Conservation (phyloP, 352 stramenopile genomes). For the Phytophthora meadii region DNA sequence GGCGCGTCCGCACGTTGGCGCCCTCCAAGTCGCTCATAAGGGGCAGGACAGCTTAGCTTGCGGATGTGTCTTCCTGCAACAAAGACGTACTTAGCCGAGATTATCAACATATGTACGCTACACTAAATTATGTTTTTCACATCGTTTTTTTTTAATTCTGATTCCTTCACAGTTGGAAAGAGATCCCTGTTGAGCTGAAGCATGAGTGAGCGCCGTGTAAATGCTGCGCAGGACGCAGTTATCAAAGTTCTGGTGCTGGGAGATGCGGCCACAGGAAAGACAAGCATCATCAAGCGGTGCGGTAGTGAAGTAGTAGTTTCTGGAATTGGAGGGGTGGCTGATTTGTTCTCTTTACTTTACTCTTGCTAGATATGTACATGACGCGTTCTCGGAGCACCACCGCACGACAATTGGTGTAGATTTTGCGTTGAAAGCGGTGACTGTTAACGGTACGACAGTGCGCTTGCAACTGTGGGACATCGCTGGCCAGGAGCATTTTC, state of each 20-base stretch:
- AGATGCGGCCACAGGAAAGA: slow-evolving; percentile 92
- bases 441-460: slow-evolving; percentile 86
- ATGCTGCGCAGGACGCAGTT: slow-evolving; percentile 86
- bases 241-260: slow-evolving; percentile 93
- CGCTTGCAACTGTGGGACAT: slow-evolving; percentile 96
- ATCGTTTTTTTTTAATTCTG: background rate
- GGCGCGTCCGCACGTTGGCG: slow-evolving; percentile 24
- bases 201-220: slow-evolving; percentile 78
- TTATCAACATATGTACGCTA: background rate
- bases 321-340: too few species aligned
- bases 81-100: slow-evolving; percentile 1
- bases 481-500: slow-evolving; percentile 94
- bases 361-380: slow-evolving; percentile 82
- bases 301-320: slow-evolving; percentile 7
- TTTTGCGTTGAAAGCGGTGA: slow-evolving; percentile 92
- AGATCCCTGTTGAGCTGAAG: slow-evolving; percentile 8
- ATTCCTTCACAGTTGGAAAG: background rate
- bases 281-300: slow-evolving; percentile 93
- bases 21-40: slow-evolving; percentile 35
- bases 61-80: slow-evolving; percentile 25
- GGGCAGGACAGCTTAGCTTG: background rate
- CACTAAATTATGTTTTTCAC: too few species aligned
- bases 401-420: slow-evolving; percentile 94
- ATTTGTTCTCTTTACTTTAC: slow-evolving; percentile 1
- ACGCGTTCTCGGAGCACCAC: slow-evolving; percentile 93